Base-by-base conservation (phyloP, 2,329 filamentous ascomycete genomes). In the Clonostachys byssicola region DNA sequence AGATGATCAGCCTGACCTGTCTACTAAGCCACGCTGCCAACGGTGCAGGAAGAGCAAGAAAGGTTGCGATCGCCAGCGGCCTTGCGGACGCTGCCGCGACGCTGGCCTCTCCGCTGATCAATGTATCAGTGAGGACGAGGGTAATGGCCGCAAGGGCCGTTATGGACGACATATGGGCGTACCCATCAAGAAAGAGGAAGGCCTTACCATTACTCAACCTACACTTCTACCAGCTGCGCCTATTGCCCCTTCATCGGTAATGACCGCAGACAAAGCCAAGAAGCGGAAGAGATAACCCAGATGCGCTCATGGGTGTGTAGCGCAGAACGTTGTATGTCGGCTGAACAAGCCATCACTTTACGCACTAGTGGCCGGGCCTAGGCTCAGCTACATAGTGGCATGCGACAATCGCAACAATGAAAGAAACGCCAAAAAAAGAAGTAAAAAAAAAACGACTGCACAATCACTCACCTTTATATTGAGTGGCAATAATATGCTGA, bases 41-140 rank as follows among this genome's bases (percentile, higher is more conserved):
- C 88, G 94, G 49, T 99, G 94, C 77, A 88, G 94, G 60, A 99
- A 99, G 81, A 97, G 92, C 73, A 99, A 99, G 78, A 99, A 99
- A 72, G 94, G 94, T 12, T 99, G 94, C 64, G 94, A 99, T 72
- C 86, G 94, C 49, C 94, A 97, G 70, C 86, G 94, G 38, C 94
- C 94, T 30, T 99, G 94, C 62, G 89, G 91, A 47, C 84, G 94
- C 53, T 99, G 94, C 81, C 90, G 91, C 65, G 94, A 99, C 70
- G 94, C 94, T 40, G 94, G 94, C 17, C 89, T 99, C 58, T 88
- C 88, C 48, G 84, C 90, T 50, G 94, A 97, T 56, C 89, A 92
- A 54, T 99, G 94, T 67, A 83, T 99, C 67, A 96, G 92, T 66
- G 94, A 99, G 68, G 94, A 99, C 59, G 94, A 99, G 69, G 91